Percentiles rank a stretch among this genome's conserved stretches.
phyloP scores from a whole-genome alignment of 73 alveolate species.

The Uronychia setigera region DNA sequence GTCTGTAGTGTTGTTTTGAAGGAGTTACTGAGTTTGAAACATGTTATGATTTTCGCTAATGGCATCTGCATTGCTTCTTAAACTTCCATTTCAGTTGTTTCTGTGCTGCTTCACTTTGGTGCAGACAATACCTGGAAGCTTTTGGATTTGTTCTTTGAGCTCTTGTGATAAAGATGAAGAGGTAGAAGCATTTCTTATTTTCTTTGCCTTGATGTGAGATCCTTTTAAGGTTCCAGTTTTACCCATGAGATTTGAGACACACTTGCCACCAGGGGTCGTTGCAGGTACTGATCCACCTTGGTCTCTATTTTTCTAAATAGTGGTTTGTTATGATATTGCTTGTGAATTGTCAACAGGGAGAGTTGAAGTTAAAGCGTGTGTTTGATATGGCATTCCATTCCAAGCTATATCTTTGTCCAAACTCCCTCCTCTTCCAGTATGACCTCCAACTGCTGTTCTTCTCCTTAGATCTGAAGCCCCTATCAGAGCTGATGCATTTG shows the following conservation, averaged over 20 bases:
- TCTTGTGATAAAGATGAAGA: not conserved
- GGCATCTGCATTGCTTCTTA: not conserved
- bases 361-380: too few species aligned
- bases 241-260: not conserved
- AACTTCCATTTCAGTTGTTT: not conserved
- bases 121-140: not conserved
- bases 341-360: too few species aligned
- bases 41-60: not conserved
- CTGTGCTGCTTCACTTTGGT: not conserved
- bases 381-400: too few species aligned
- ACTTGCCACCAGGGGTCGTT: not conserved
- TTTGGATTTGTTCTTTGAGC: not conserved
- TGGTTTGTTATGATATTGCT: too few species aligned
- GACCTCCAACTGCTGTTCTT: too few species aligned
- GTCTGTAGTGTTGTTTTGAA: not conserved
- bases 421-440: too few species aligned
- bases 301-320: not conserved
- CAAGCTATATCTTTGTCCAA: too few species aligned
- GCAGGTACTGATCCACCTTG: not conserved
- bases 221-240: not conserved
- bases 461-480: too few species aligned
- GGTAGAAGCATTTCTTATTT: not conserved
- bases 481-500: too few species aligned
- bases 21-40: not conserved
- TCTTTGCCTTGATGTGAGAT: not conserved